Percentiles rank a stretch among this genome's conserved stretches.
Evolutionary conservation across 2,329 filamentous ascomycete species (phyloP).

Genomic region (Fusarium tjaetaba): DNA sequence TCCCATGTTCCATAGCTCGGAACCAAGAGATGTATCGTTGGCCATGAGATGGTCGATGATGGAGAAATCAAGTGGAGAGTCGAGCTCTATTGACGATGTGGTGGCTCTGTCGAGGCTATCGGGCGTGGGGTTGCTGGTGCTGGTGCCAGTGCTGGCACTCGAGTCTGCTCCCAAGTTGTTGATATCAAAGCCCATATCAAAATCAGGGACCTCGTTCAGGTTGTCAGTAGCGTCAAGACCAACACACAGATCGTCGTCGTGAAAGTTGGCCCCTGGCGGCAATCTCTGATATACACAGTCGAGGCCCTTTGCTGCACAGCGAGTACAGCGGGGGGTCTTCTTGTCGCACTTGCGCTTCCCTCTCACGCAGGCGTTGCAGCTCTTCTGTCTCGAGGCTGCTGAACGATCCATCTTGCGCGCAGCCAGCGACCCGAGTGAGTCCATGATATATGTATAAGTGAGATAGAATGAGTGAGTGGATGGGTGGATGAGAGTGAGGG

Average conservation of each 20-base stretch:
- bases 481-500: not conserved
- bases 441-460: slow-evolving; percentile 32
- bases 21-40: slow-evolving; percentile 32
- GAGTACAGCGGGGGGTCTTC: slow-evolving; percentile 53
- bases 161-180: slow-evolving; percentile 45
- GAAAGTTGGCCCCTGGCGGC: slow-evolving; percentile 40
- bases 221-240: slow-evolving; percentile 1
- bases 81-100: slow-evolving; percentile 40
- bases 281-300: slow-evolving; percentile 55
- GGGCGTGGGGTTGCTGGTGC: slow-evolving; percentile 34
- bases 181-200: slow-evolving; percentile 52
- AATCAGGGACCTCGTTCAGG: slow-evolving; percentile 44
- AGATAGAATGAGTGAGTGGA: not conserved
- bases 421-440: slow-evolving; percentile 40
- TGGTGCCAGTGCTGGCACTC: slow-evolving; percentile 19
- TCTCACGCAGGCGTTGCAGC: slow-evolving; percentile 59
- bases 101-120: slow-evolving; percentile 42
- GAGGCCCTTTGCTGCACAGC: slow-evolving; percentile 55
- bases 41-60: slow-evolving; percentile 49
- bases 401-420: slow-evolving; percentile 45
- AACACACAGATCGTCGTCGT: slow-evolving; percentile 35
- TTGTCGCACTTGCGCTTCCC: slow-evolving; percentile 61
- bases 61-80: slow-evolving; percentile 48
- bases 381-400: slow-evolving; percentile 60
- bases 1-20: slow-evolving; percentile 44